A percentile compares a stretch with the other conserved stretches of the same genome.
These are phyloP conservation scores for Colletotrichum incanum DNA, from an alignment of 2,329 filamentous ascomycete genomes.

Conservation along the genomic window DNA sequence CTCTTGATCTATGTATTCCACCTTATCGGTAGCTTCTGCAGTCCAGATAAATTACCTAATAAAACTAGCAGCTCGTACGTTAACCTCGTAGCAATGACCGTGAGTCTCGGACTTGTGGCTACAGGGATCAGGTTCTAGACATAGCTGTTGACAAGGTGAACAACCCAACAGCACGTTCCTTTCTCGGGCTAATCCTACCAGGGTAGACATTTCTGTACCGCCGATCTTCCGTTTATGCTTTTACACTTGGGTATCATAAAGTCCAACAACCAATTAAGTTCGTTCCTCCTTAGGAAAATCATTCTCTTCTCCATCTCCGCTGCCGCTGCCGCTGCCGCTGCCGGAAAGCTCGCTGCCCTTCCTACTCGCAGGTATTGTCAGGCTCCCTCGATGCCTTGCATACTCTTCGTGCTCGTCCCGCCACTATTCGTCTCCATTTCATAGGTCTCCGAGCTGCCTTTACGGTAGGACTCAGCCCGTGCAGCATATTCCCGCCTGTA, in stretches of 20 bases:
- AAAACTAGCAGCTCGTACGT: too few species aligned
- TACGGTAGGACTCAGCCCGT: neutral
- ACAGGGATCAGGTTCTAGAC: too few species aligned
- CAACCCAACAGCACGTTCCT: neutral
- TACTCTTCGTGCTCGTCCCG: constrained; percentile 24
- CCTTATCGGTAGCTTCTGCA: too few species aligned
- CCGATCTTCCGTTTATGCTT: neutral
- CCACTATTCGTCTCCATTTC: constrained; percentile 19
- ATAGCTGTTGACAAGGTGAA: too few species aligned
- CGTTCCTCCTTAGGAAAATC: neutral
- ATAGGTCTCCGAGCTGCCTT: neutral
- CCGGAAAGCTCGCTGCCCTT: neutral
- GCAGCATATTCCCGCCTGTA: neutral
- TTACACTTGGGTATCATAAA: neutral
- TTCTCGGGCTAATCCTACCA: neutral
- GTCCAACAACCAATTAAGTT: neutral
- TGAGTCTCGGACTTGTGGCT: too few species aligned
- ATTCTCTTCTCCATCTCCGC: neutral
- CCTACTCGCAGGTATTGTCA: neutral
- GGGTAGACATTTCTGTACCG: neutral
- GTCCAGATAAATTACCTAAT: too few species aligned
- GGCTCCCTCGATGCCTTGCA: neutral
- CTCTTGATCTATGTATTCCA: too few species aligned
- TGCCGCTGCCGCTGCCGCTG: constrained; percentile 4
- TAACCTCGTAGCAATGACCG: too few species aligned